A percentile compares a stretch with the other conserved stretches of the same genome.
These are phyloP conservation scores for Azolla pinnata DNA, from an alignment of 75 land plant species.

Conservation along the genomic window DNA sequence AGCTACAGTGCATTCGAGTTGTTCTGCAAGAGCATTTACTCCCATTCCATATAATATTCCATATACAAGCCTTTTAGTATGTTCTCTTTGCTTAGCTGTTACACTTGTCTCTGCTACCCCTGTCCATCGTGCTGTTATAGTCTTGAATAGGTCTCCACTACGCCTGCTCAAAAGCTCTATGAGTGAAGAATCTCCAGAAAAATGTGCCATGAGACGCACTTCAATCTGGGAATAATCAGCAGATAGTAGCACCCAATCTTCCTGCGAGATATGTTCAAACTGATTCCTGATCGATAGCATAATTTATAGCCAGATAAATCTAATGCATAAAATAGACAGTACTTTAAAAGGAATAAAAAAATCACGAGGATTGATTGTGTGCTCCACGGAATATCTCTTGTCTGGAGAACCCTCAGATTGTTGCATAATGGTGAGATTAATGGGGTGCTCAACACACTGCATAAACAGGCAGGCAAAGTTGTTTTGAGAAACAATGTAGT, in stretches of 20 bases:
- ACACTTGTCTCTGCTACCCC: slow-evolving; percentile 43
- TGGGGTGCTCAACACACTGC: slow-evolving; percentile 85
- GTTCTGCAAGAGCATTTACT: slow-evolving; percentile 63
- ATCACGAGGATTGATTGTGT: slow-evolving; percentile 76
- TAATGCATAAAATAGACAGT: slow-evolving; percentile 5
- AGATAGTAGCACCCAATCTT: slow-evolving; percentile 73
- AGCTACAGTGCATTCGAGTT: slow-evolving; percentile 59
- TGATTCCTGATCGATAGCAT: too few relatives aligned
- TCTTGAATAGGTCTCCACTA: slow-evolving; percentile 68
- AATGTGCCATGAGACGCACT: slow-evolving; percentile 94
- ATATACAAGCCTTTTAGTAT: slow-evolving; percentile 80
- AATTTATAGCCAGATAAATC: background rate
- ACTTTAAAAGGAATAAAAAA: slow-evolving; percentile 81
- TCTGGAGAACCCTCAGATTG: slow-evolving; percentile 6
- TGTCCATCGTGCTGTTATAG: slow-evolving; percentile 88
- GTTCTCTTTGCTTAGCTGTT: slow-evolving; percentile 60
- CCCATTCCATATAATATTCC: slow-evolving; percentile 99
- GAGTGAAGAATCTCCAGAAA: slow-evolving; percentile 60
- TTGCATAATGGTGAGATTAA: slow-evolving; percentile 44
- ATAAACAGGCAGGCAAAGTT: background rate
- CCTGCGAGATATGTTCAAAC: slow-evolving; percentile 41
- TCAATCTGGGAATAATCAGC: slow-evolving; percentile 99
- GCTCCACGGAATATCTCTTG: slow-evolving; percentile 7
- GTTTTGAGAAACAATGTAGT: background rate
- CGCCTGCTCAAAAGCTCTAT: slow-evolving; percentile 65